A percentile compares a stretch with the other conserved stretches of the same genome.
These are phyloP conservation scores for Medicago ruthenica DNA, from an alignment of 306 rosid genomes.

Conservation along the genomic window DNA sequence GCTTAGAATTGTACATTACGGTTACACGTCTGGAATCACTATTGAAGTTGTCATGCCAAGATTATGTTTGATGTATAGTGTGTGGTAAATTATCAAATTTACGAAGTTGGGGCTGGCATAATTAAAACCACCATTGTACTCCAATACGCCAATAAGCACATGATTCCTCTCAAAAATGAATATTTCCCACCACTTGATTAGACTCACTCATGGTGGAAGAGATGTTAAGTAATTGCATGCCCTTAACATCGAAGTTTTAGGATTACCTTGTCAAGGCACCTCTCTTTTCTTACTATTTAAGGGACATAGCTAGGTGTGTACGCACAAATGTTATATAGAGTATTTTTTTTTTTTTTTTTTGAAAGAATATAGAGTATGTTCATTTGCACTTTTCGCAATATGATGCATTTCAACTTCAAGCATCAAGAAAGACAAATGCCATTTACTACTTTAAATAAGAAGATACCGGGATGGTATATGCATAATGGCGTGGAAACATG, in stretches of 20 bases:
- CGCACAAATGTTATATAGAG: conserved; percentile 31
- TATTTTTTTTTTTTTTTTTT: too few species aligned
- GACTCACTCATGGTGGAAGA: conserved; percentile 42
- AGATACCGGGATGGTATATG: neutral
- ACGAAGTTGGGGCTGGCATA: conserved; percentile 34
- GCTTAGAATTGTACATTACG: conserved; percentile 25
- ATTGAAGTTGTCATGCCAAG: too few species aligned
- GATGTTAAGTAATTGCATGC: conserved; percentile 35
- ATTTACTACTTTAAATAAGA: conserved; percentile 1
- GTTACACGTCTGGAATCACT: conserved; percentile 32
- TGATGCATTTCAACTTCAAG: conserved; percentile 6
- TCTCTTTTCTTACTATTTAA: conserved; percentile 51
- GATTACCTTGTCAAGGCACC: conserved; percentile 36
- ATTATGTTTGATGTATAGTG: neutral
- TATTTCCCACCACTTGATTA: conserved; percentile 33
- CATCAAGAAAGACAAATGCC: neutral
- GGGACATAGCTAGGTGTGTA: conserved; percentile 38
- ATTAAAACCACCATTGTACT: conserved; percentile 41
- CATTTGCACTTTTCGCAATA: conserved; percentile 32
- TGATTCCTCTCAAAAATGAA: conserved; percentile 39
- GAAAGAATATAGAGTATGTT: conserved; percentile 10
- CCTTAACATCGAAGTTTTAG: conserved; percentile 38
- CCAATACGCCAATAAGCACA: conserved; percentile 45
- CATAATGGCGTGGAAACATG: neutral
- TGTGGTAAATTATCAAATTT: neutral